phyloP scores from a whole-genome alignment of 164 flowering plant genomes.

The Vitis vinifera region DNA sequence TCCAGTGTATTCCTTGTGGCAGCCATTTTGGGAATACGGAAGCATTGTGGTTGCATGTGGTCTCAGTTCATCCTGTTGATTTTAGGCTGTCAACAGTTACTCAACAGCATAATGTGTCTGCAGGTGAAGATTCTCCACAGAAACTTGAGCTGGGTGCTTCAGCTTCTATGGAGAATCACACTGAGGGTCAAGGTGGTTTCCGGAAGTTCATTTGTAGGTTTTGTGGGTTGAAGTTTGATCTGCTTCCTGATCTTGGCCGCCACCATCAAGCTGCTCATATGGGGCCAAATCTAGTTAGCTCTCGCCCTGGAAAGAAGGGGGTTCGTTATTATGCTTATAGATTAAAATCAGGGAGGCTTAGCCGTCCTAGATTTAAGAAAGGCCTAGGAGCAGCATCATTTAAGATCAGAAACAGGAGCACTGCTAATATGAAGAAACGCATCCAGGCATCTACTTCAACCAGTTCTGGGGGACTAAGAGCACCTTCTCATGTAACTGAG shows the following conservation, averaged over 20 bases:
- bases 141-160: conserved; percentile 30
- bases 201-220: conserved; percentile 68
- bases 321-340: conserved; percentile 51
- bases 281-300: conserved; percentile 43
- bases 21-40: conserved; percentile 70
- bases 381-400: conserved; percentile 55
- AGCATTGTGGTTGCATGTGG: conserved; percentile 83
- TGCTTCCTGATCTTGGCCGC: conserved; percentile 96
- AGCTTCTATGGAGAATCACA: conserved; percentile 30
- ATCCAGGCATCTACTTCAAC: conserved; percentile 49
- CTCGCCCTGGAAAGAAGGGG: conserved; percentile 52
- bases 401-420: conserved; percentile 56
- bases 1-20: conserved; percentile 88
- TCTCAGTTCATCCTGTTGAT: conserved; percentile 56
- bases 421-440: conserved; percentile 51
- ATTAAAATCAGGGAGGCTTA: conserved; percentile 70
- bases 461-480: conserved; percentile 21
- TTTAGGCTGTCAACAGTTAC: conserved; percentile 42
- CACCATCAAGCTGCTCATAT: conserved; percentile 99
- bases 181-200: conserved; percentile 31
- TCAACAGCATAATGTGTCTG: conserved; percentile 25
- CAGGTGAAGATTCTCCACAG: conserved; percentile 24
- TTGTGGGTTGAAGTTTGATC: conserved; percentile 91
- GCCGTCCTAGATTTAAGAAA: conserved; percentile 62
- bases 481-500: conserved; percentile 41